Percentiles rank a stretch among this genome's conserved stretches.
Evolutionary conservation across 257 asterid genomes (phyloP).

Genomic region (Orobanche coerulescens): DNA sequence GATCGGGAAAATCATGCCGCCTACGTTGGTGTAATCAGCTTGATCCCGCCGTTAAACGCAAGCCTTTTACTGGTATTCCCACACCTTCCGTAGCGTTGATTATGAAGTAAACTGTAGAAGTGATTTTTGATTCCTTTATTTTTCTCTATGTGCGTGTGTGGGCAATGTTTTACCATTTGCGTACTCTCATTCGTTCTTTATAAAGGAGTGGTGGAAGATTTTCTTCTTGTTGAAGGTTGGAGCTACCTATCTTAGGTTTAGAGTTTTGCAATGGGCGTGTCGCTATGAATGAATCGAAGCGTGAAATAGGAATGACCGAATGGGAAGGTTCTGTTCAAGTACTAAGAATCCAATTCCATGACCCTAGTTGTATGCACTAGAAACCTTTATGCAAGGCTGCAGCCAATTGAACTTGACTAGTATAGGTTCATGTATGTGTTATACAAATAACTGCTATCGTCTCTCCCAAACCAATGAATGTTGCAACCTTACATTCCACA

Average conservation of each 20-base stretch:
- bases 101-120: background rate
- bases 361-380: background rate
- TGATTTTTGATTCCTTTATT: background rate
- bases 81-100: background rate
- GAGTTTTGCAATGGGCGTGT: constrained; percentile 1
- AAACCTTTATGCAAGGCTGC: background rate
- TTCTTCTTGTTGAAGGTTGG: constrained; percentile 1
- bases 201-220: background rate
- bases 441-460: background rate
- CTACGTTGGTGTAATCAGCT: constrained; percentile 97
- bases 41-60: constrained; percentile 73
- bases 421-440: constrained; percentile 4
- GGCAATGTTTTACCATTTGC: background rate
- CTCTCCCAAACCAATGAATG: background rate
- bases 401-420: constrained; percentile 6
- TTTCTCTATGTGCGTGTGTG: no score
- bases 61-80: constrained; percentile 67
- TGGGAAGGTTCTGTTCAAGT: background rate
- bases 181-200: background rate
- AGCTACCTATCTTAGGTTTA: background rate
- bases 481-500: background rate
- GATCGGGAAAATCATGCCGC: constrained; percentile 91
- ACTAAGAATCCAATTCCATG: background rate
- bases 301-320: constrained; percentile 1
- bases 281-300: constrained; percentile 1